Evolutionary conservation across 2,329 filamentous ascomycete genomes (phyloP).

Genomic region (Microcyclospora pomicola): DNA sequence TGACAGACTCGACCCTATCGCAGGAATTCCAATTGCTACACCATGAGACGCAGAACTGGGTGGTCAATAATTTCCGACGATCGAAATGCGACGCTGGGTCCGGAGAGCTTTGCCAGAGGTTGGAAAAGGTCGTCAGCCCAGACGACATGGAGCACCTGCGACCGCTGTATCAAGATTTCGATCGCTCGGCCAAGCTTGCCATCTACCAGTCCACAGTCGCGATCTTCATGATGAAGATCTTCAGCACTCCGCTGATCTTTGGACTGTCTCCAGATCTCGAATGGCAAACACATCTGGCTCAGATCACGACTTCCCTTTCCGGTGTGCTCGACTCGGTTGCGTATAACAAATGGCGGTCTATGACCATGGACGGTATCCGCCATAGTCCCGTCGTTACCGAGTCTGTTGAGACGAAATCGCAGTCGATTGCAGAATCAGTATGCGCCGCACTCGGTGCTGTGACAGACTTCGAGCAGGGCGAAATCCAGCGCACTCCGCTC

Average conservation of each 20-base stretch:
- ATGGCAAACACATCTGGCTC: slow-evolving; percentile 13
- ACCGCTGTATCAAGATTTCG: slow-evolving; percentile 39
- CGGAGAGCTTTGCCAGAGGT: slow-evolving; percentile 9
- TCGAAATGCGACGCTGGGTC: slow-evolving; percentile 35
- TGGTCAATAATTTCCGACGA: slow-evolving; percentile 53
- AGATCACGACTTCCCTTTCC: slow-evolving; percentile 11
- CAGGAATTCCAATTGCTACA: slow-evolving; percentile 46
- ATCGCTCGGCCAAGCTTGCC: slow-evolving; percentile 43
- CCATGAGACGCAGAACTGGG: slow-evolving; percentile 61
- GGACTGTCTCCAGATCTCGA: slow-evolving; percentile 41
- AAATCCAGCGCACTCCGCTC: slow-evolving; percentile 11
- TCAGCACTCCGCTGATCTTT: slow-evolving; percentile 46
- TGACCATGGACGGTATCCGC: slow-evolving; percentile 46
- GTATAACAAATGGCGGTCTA: slow-evolving; percentile 53
- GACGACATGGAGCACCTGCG: slow-evolving; percentile 11
- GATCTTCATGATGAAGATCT: slow-evolving; percentile 48
- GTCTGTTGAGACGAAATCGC: slow-evolving; percentile 10
- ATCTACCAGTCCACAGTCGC: slow-evolving; percentile 50
- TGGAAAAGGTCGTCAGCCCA: slow-evolving; percentile 12
- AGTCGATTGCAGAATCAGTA: slow-evolving; percentile 15
- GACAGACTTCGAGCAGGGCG: slow-evolving; percentile 13
- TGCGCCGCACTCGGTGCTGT: slow-evolving; percentile 13
- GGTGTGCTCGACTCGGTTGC: slow-evolving; percentile 26
- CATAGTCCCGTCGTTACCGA: slow-evolving; percentile 29
- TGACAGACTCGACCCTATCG: slow-evolving; percentile 52